These are phyloP conservation scores for Pseudocercospora pini-densiflorae DNA, from an alignment of 2,329 filamentous ascomycete species.

Conservation along the genomic window DNA sequence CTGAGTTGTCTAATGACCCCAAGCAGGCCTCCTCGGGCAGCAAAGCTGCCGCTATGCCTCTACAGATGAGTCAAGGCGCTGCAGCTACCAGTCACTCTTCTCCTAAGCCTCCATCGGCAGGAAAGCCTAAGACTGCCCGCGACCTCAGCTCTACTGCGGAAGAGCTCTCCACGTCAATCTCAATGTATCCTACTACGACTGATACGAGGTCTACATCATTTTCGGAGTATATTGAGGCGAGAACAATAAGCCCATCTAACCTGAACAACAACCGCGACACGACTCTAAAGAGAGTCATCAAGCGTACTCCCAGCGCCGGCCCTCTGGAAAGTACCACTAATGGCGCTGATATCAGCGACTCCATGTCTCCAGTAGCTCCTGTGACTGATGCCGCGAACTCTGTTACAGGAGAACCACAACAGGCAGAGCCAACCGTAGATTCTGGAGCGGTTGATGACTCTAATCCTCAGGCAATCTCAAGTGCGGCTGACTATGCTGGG, in stretches of 20 bases:
- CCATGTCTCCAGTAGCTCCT: background rate
- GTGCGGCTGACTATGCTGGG: background rate
- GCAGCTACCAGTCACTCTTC: background rate
- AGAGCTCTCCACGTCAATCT: background rate
- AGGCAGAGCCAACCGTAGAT: background rate
- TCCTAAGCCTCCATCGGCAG: background rate
- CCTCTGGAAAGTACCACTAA: background rate
- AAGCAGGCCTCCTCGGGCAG: background rate
- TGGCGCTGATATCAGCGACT: background rate
- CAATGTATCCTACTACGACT: background rate
- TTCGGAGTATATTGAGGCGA: background rate
- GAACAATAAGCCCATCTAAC: background rate
- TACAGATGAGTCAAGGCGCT: background rate
- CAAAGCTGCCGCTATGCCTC: background rate
- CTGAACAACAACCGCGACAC: background rate
- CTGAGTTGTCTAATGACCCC: background rate
- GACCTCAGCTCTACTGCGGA: background rate
- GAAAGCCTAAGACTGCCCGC: background rate
- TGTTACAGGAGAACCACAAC: background rate
- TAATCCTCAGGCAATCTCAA: background rate
- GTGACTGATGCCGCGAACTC: background rate
- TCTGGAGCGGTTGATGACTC: background rate
- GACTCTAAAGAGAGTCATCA: background rate
- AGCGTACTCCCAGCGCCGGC: background rate
- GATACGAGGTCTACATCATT: background rate